Base-by-base conservation (phyloP, 106 monocot genomes). In the Dioscorea dumetorum region DNA sequence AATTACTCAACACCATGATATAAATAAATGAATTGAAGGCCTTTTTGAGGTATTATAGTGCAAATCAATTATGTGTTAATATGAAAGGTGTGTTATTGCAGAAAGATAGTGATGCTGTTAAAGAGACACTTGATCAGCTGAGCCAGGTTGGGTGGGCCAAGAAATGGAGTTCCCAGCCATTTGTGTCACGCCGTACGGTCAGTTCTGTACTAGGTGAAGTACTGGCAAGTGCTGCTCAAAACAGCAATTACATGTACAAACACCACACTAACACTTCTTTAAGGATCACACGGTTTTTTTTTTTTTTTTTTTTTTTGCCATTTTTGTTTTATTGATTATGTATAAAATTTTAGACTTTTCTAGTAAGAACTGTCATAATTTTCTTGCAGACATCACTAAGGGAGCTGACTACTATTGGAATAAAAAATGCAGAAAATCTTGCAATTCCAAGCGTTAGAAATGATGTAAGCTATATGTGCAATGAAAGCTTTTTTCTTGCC, bases 391-490 rank as follows among this genome's bases (percentile, higher is more conserved):
- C 92, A 72, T 84, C 84, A 67, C 58, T 99, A 75, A 63, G 85
- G 76, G 97, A 99, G 77, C 80, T 99, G 41, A 90, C 91, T 10
- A 89, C 78, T 62, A 77, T 99, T 64, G 97, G 97, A 74, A 89
- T 99, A 49, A 87, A 99, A 71, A 99, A 92, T 75, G 92, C 92
- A 20, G 97, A 99, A 71, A 92, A 99, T 52, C 81, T 99, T 52
- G 92, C 92, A 49, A 87, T 92, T 74, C 92, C 97, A 63, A 99
- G 97, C 60, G 82, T 97, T 19, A 86, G 97, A 72, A 99, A 99
- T 81, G 97, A 92, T 85, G 97, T 92, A 81, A 83, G 87, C n/a
- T 68, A 22, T 60, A 4, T 35, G 14, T 48, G 17, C 31, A 66
- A 1, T 12, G 24, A 10, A 4, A 32, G 33, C 33, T n/a, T 73